Conservation (phyloP, 2,329 filamentous ascomycete species). For the Aotearoamyces nothofagi region DNA sequence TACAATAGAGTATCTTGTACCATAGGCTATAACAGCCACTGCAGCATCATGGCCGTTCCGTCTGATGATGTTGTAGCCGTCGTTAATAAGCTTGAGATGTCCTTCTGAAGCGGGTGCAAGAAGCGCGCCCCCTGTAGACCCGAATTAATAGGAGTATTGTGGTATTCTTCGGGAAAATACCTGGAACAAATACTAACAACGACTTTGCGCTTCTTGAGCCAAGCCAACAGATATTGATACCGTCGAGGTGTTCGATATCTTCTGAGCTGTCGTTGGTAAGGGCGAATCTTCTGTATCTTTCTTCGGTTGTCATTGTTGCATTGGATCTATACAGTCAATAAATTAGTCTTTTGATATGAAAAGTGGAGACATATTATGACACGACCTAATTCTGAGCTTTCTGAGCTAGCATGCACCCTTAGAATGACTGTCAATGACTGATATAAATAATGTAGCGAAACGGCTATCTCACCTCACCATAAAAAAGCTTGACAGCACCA, state of each 20-base stretch:
- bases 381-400: too few species aligned
- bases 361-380: too few species aligned
- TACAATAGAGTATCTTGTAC: background rate
- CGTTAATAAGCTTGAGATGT: background rate
- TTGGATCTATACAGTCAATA: too few species aligned
- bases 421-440: too few species aligned
- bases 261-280: background rate
- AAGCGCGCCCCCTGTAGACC: background rate
- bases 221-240: background rate
- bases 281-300: background rate
- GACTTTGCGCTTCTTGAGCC: background rate
- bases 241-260: background rate
- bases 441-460: too few species aligned
- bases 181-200: background rate
- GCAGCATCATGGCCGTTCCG: background rate
- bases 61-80: background rate
- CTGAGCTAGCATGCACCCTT: too few species aligned
- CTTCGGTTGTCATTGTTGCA: background rate
- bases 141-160: background rate
- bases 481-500: too few species aligned
- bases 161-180: background rate
- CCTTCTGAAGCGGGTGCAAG: background rate
- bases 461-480: too few species aligned
- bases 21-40: background rate
- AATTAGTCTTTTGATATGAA: too few species aligned